Evolutionary conservation across 306 rosid genomes (phyloP), one percentile per base, ranked within the genome.

Genomic region (Fagus sylvatica): DNA sequence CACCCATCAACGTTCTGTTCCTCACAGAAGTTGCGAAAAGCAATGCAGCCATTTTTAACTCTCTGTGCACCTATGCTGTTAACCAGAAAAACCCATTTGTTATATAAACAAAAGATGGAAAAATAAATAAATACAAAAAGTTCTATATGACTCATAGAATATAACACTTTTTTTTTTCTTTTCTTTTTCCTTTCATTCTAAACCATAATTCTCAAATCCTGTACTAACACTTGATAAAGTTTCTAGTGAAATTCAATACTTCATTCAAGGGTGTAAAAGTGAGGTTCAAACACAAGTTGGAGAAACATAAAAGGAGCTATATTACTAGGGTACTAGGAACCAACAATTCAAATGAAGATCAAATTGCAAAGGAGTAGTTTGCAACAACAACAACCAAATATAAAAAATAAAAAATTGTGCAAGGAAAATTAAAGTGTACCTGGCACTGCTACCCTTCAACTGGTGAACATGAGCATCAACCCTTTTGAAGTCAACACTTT

Each of bases 391-490:
- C 22, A 53, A 41, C 1, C 17, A 53, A 28, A 28, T 41, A 1
- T 8, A 13, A 36, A 51, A 73, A 42, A 5, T 16, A 10, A 5
- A 51, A 17, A 17, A 74, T 10, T 36, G 32, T 41, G 4, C 64
- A 69, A 46, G 17, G 28, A 74, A 71, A 75, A 73, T 69, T 28
- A 68, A 13, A 17, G 68, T 51, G 42, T 86, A 96, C 99, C 99
- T 96, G 76, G 99, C 90, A 85, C 97, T 93, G 87, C 99, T 96
- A 54, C 99, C 98, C 91, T 96, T 96, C 49, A 96, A 82, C 85
- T 93, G 99, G 87, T 96, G 98, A 74, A 93, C 98, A 86, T 89
- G 94, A 43, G 98, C 93, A 90, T 93, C 99, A 81, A 93, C 89
- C 83, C 80, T 90, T 88, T 83, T 87, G 94, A 90, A 96, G 83